A percentile compares a stretch with the other conserved stretches of the same genome.
Conservation (phyloP, 2,329 filamentous ascomycete genomes). For the Cercospora beticola region DNA sequence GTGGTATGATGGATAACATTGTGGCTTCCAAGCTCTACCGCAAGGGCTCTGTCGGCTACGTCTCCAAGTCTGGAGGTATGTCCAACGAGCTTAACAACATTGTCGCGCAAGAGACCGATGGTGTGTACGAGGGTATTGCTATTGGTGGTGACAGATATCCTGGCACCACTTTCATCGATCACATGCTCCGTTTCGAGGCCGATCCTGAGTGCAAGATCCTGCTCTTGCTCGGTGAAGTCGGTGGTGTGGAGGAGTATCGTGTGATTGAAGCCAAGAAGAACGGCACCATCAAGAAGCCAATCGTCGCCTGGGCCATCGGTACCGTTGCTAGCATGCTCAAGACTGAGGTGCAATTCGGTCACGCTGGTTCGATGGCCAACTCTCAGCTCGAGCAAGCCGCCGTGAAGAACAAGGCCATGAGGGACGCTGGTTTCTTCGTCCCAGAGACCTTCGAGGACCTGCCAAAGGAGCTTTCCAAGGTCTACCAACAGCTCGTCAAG, state of each 20-base stretch:
- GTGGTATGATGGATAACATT: conserved; percentile 99
- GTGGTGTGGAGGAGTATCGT: conserved; percentile 99
- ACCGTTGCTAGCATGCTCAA: conserved; percentile 99
- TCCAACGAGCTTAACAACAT: conserved; percentile 99
- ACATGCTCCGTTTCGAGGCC: conserved; percentile 92
- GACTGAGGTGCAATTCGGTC: conserved; percentile 99
- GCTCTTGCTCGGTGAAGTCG: conserved; percentile 92
- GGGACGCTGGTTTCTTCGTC: conserved; percentile 88
- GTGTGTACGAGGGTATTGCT: conserved; percentile 98
- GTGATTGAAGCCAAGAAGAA: conserved; percentile 97
- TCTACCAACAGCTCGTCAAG: conserved; percentile 87
- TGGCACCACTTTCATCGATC: conserved; percentile 98
- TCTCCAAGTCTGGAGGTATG: conserved; percentile 99
- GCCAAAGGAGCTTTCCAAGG: conserved; percentile 69
- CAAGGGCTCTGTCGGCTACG: conserved; percentile 96
- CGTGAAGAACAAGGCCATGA: conserved; percentile 96
- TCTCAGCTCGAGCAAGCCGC: conserved; percentile 97
- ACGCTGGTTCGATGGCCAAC: conserved; percentile 98
- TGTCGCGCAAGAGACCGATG: conserved; percentile 90
- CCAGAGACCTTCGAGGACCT: conserved; percentile 97
- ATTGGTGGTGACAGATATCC: conserved; percentile 99
- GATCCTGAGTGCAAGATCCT: conserved; percentile 98
- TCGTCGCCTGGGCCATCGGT: conserved; percentile 98
- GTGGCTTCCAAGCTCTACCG: conserved; percentile 99
- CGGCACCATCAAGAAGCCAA: conserved; percentile 93